These are phyloP conservation scores for Phytopythium ostracodes DNA, from an alignment of 352 stramenopile genomes.

Conservation along the genomic window DNA sequence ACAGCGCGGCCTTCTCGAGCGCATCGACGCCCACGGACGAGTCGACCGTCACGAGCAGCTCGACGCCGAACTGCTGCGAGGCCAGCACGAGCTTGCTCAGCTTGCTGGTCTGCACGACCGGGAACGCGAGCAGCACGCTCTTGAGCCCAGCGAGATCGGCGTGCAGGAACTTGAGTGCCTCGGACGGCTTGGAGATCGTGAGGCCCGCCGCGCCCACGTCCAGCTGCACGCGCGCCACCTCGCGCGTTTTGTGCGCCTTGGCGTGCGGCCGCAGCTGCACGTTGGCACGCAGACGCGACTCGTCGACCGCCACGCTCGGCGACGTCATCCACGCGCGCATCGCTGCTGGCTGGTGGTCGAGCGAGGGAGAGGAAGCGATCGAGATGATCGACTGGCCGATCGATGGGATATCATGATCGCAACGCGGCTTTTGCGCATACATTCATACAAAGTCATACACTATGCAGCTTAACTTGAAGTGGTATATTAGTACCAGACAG, in stretches of 20 bases:
- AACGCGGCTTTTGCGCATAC: too few relatives aligned
- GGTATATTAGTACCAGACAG: too few relatives aligned
- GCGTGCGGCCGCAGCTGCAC: slow-evolving; percentile 61
- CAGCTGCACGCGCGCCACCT: slow-evolving; percentile 58
- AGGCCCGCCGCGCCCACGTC: slow-evolving; percentile 46
- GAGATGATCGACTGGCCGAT: too few relatives aligned
- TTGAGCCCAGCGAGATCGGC: slow-evolving; percentile 31
- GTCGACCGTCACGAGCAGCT: slow-evolving; percentile 63
- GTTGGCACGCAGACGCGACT: slow-evolving; percentile 53
- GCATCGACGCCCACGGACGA: slow-evolving; percentile 46
- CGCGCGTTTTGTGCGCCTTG: slow-evolving; percentile 79
- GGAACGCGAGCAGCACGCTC: slow-evolving; percentile 63
- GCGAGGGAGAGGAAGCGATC: too few relatives aligned
- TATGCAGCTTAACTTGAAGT: too few relatives aligned
- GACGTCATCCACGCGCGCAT: slow-evolving; percentile 59
- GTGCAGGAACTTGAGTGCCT: slow-evolving; percentile 64
- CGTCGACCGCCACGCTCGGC: slow-evolving; percentile 60
- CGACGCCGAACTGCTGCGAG: slow-evolving; percentile 37
- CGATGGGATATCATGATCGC: too few relatives aligned
- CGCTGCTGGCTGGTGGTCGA: too few relatives aligned
- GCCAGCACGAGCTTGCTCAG: slow-evolving; percentile 46
- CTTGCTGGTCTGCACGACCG: slow-evolving; percentile 58
- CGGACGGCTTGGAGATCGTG: slow-evolving; percentile 65
- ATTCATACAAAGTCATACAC: too few relatives aligned
- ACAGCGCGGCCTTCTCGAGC: slow-evolving; percentile 40